Percentiles rank a stretch among this genome's conserved stretches.
These are phyloP conservation scores for Rhypophila decipiens DNA, from an alignment of 495 filamentous ascomycete genomes.

Conservation along the genomic window DNA sequence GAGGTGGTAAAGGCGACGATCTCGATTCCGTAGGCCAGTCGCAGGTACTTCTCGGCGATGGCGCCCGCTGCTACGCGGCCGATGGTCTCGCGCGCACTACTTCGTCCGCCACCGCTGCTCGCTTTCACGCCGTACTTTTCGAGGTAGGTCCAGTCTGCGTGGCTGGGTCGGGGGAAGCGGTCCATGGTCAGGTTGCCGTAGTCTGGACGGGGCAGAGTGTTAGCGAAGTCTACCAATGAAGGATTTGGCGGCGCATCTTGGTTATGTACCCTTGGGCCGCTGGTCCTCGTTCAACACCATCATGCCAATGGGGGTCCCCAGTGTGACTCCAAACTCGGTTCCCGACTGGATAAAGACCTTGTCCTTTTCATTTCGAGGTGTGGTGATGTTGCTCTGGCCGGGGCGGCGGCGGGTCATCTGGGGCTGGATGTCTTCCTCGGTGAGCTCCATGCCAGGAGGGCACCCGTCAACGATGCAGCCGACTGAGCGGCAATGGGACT, in stretches of 20 bases:
- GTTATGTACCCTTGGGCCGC: conserved; percentile 56
- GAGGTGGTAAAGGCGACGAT: conserved; percentile 88
- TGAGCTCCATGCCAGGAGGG: conserved; percentile 83
- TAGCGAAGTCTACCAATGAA: not conserved
- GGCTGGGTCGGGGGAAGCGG: conserved; percentile 80
- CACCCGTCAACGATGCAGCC: conserved; percentile 84
- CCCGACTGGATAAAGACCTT: conserved; percentile 88
- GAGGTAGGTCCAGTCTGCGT: conserved; percentile 95
- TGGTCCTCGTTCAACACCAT: conserved; percentile 89
- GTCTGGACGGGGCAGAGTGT: conserved; percentile 38
- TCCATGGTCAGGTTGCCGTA: conserved; percentile 92
- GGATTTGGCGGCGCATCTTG: not conserved
- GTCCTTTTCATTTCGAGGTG: conserved; percentile 91
- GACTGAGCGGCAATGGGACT: conserved; percentile 87
- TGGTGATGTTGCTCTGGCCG: conserved; percentile 85
- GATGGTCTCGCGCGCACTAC: conserved; percentile 91
- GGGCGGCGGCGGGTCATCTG: conserved; percentile 89
- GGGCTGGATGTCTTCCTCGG: conserved; percentile 86
- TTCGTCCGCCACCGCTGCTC: conserved; percentile 84
- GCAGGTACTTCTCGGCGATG: conserved; percentile 90
- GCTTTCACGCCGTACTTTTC: conserved; percentile 97
- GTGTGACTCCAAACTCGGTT: conserved; percentile 84
- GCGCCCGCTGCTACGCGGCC: conserved; percentile 89
- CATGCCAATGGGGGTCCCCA: conserved; percentile 89
- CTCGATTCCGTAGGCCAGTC: conserved; percentile 72